Percentiles rank a stretch among this genome's conserved stretches.
Evolutionary conservation across 23 red algal genomes (phyloP).

Genomic region (Gracilaria gracilis): DNA sequence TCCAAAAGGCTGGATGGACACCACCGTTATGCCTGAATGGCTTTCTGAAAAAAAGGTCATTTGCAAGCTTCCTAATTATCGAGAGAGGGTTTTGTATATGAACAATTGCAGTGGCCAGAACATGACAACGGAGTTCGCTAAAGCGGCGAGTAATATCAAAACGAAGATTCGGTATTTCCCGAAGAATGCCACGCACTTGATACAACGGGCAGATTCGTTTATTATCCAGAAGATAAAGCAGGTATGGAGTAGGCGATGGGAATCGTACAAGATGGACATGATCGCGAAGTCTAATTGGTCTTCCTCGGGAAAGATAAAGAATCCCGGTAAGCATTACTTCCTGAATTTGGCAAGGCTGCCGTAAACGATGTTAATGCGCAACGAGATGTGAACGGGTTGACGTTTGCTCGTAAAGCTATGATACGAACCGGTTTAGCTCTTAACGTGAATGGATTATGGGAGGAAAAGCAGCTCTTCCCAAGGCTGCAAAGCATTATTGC

Average conservation of each 20-base stretch:
- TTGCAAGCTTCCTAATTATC: not conserved
- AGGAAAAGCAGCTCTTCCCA: no score
- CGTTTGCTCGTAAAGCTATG: not conserved
- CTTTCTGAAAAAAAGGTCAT: not conserved
- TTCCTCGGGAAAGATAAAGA: no score
- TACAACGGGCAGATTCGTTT: not conserved
- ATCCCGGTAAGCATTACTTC: slow-evolving; percentile 21
- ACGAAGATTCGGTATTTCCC: not conserved
- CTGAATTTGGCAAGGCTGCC: not conserved
- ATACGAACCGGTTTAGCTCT: no score
- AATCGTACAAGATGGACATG: slow-evolving; percentile 1
- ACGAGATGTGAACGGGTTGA: not conserved
- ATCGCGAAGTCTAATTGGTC: no score
- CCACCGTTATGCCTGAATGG: slow-evolving; percentile 2
- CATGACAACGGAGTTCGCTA: not conserved
- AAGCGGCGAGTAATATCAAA: not conserved
- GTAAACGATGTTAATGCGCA: slow-evolving; percentile 8
- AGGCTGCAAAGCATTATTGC: no score
- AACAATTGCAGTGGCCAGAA: not conserved
- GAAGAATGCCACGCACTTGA: not conserved
- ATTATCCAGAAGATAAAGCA: slow-evolving; percentile 19
- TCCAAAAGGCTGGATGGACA: no score
- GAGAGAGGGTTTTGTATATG: not conserved
- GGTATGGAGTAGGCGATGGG: not conserved
- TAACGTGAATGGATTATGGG: no score